Evolutionary conservation across 352 stramenopile species (phyloP).

Genomic region (Phytophthora pistaciae): DNA sequence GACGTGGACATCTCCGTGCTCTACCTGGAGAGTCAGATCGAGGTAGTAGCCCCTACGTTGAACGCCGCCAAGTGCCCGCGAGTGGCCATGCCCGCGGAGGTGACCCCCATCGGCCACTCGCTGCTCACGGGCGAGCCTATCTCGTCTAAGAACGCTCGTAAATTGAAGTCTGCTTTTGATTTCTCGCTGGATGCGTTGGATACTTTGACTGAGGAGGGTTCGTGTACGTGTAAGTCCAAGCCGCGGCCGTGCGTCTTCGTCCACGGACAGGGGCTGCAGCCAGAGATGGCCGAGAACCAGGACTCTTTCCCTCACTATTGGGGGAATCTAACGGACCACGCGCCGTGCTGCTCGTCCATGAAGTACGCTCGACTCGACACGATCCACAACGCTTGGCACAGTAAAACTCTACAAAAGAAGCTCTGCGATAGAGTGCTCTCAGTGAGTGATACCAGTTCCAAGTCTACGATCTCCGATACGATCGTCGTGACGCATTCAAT

Average conservation of each 20-base stretch:
- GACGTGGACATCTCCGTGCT: slow-evolving; percentile 27
- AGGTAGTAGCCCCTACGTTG: slow-evolving; percentile 7
- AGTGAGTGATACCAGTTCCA: slow-evolving; percentile 23
- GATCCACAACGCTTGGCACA: slow-evolving; percentile 16
- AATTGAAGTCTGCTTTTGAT: slow-evolving; percentile 16
- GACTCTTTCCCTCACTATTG: slow-evolving; percentile 29
- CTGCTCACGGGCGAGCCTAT: slow-evolving; percentile 11
- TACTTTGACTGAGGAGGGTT: neutral
- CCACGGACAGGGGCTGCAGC: slow-evolving; percentile 22
- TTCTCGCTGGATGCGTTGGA: slow-evolving; percentile 11
- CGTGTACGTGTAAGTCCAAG: slow-evolving; percentile 22
- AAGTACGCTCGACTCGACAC: slow-evolving; percentile 29
- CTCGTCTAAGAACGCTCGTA: slow-evolving; percentile 1
- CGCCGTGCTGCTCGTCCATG: slow-evolving; percentile 29
- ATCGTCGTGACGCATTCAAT: slow-evolving; percentile 35
- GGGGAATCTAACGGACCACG: slow-evolving; percentile 26
- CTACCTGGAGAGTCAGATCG: slow-evolving; percentile 21
- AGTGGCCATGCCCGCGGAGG: neutral
- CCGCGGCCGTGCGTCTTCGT: slow-evolving; percentile 30
- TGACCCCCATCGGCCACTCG: slow-evolving; percentile 11
- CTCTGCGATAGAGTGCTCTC: slow-evolving; percentile 17
- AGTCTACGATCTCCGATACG: slow-evolving; percentile 20
- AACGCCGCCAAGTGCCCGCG: neutral
- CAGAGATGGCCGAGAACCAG: slow-evolving; percentile 27
- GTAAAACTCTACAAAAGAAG: slow-evolving; percentile 12